Conservation (phyloP, 2,329 filamentous ascomycete species). For the Aureobasidium sp. region DNA sequence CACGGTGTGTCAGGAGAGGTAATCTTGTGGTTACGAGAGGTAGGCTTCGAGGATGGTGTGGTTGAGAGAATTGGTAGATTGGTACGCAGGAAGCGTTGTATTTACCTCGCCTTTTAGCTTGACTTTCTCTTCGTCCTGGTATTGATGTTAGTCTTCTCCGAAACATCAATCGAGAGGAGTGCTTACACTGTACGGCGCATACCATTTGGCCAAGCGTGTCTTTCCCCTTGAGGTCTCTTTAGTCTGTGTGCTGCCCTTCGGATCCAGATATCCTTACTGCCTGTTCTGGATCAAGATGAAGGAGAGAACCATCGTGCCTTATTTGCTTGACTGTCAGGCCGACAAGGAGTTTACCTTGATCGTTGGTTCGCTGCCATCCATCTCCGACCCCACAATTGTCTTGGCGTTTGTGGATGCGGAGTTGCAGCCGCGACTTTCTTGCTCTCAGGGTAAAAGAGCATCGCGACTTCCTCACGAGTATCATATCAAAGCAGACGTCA, state of each 20-base stretch:
- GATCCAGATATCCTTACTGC: conserved; percentile 49
- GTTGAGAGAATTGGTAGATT: background rate
- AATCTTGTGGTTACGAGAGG: conserved; percentile 7
- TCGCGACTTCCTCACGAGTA: background rate
- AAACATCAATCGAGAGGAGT: background rate
- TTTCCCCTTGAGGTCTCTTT: conserved; percentile 64
- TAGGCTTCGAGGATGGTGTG: conserved; percentile 1
- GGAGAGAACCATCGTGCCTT: conserved; percentile 56
- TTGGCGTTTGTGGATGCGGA: conserved; percentile 15
- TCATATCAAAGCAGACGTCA: too few species aligned
- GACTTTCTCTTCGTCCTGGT: conserved; percentile 90
- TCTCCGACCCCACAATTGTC: background rate
- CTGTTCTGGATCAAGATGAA: conserved; percentile 88
- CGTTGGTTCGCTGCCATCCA: background rate
- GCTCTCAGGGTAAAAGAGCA: background rate
- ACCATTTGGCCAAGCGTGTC: conserved; percentile 97
- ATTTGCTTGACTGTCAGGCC: background rate
- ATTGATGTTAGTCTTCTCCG: background rate
- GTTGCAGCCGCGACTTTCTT: background rate
- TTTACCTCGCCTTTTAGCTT: conserved; percentile 92
- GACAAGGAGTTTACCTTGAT: background rate
- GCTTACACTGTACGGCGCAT: conserved; percentile 80
- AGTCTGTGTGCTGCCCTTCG: background rate
- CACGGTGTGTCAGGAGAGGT: background rate
- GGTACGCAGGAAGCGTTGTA: conserved; percentile 18